phyloP scores from a whole-genome alignment of 257 asterid species.

The Plantago elongata region DNA sequence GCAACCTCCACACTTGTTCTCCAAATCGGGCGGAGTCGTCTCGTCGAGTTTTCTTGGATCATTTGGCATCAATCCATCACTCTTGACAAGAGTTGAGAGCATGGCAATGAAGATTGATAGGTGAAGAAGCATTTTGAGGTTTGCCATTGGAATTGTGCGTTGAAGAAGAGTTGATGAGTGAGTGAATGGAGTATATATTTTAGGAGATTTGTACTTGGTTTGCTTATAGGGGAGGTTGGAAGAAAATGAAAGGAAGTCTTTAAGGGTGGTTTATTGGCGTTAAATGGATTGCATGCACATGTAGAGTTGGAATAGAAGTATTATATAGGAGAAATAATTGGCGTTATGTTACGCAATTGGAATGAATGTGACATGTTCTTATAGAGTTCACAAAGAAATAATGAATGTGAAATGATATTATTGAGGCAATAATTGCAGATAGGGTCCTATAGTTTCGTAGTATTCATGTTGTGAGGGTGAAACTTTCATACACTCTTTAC shows the following conservation, averaged over 20 bases:
- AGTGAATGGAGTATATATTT: background rate
- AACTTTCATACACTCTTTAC: too few relatives aligned
- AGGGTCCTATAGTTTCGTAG: too few relatives aligned
- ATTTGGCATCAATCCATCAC: conserved; percentile 7
- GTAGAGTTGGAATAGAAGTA: background rate
- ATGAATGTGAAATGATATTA: too few relatives aligned
- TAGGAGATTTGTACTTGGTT: background rate
- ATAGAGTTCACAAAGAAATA: background rate
- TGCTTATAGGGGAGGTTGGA: background rate
- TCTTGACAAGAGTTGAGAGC: conserved; percentile 14
- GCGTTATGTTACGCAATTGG: conserved; percentile 1
- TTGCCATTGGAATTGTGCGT: conserved; percentile 20
- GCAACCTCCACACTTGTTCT: conserved; percentile 67
- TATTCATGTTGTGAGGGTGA: too few relatives aligned
- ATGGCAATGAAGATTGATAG: conserved; percentile 18
- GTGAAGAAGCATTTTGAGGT: conserved; percentile 15
- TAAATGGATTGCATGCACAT: background rate
- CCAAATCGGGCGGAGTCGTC: conserved; percentile 30
- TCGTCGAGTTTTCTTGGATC: conserved; percentile 40
- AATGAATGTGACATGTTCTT: conserved; percentile 7
- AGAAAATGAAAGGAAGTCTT: background rate
- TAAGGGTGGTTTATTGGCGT: background rate
- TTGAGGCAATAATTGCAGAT: too few relatives aligned
- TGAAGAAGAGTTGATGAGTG: background rate
- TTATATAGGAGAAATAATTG: background rate